Evolutionary conservation across 495 filamentous ascomycete genomes (phyloP).

Genomic region (Parathielavia hyrcaniae): DNA sequence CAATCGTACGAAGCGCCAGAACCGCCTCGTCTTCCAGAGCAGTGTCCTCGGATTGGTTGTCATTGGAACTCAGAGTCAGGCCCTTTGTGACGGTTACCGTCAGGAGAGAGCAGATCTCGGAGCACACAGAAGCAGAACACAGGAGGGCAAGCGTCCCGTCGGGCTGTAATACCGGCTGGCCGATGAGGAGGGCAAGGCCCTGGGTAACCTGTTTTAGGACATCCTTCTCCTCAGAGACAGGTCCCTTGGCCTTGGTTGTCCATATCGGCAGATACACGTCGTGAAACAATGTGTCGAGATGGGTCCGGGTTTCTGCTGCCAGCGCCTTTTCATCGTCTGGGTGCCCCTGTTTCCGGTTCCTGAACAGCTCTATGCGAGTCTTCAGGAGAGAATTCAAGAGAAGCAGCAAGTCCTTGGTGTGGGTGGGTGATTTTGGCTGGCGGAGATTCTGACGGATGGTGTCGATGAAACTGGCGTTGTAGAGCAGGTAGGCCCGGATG

Average conservation of each 20-base stretch:
- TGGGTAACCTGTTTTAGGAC: conserved; percentile 37
- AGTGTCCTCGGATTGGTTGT: conserved; percentile 23
- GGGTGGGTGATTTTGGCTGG: conserved; percentile 36
- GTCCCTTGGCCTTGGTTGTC: conserved; percentile 27
- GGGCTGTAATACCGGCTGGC: conserved; percentile 26
- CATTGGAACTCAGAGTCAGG: conserved; percentile 29
- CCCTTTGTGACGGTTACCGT: conserved; percentile 19
- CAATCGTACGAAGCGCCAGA: conserved; percentile 34
- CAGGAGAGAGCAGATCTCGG: conserved; percentile 33
- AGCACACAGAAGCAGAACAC: conserved; percentile 31
- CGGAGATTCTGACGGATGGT: conserved; percentile 36
- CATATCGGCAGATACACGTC: conserved; percentile 39
- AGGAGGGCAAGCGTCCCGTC: conserved; percentile 24
- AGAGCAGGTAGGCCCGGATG: conserved; percentile 30
- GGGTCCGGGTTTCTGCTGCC: conserved; percentile 14
- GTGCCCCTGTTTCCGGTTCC: conserved; percentile 21
- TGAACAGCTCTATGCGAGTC: conserved; percentile 31
- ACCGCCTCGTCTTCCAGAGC: conserved; percentile 38
- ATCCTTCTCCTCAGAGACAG: conserved; percentile 26
- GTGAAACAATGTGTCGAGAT: conserved; percentile 30
- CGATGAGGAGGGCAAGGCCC: conserved; percentile 36
- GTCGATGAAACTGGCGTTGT: conserved; percentile 33
- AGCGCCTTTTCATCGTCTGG: conserved; percentile 25
- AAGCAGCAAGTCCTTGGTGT: conserved; percentile 39
- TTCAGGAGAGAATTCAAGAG: conserved; percentile 39